These are phyloP conservation scores for Eucalyptus pauciflora DNA, from an alignment of 345 rosid genomes.

Conservation along the genomic window DNA sequence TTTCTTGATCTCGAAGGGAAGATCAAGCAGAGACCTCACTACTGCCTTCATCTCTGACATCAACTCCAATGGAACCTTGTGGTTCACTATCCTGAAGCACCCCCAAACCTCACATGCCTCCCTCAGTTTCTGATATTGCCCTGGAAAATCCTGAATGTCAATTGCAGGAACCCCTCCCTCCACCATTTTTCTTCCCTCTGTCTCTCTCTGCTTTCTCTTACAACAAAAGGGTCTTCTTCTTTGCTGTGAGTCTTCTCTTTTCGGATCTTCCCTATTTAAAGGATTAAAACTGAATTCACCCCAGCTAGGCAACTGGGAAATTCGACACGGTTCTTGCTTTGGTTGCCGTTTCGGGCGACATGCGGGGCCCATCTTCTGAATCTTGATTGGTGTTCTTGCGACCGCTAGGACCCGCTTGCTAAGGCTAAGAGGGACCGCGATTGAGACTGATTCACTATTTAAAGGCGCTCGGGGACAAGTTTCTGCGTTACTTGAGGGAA, in stretches of 20 bases:
- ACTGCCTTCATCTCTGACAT: conserved; percentile 62
- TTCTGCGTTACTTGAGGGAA: neutral
- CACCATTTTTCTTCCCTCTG: neutral
- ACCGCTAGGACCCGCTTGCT: neutral
- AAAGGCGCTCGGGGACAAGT: neutral
- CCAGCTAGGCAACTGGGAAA: neutral
- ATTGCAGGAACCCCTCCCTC: conserved; percentile 20
- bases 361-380: neutral
- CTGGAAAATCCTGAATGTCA: conserved; percentile 35
- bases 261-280: neutral
- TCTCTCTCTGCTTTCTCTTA: neutral
- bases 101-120: conserved; percentile 70
- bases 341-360: neutral
- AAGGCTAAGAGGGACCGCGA: neutral
- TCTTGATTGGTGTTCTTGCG: neutral
- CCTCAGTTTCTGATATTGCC: conserved; percentile 21
- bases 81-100: conserved; percentile 71
- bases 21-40: conserved; percentile 49
- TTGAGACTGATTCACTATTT: neutral
- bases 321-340: neutral
- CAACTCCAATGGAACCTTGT: conserved; percentile 27
- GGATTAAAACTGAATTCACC: neutral
- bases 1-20: conserved; percentile 48
- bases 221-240: neutral
- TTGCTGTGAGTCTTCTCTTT: neutral